Evolutionary conservation across 768 basidiomycete genomes (phyloP).

Genomic region (Hygrocybe punicea): DNA sequence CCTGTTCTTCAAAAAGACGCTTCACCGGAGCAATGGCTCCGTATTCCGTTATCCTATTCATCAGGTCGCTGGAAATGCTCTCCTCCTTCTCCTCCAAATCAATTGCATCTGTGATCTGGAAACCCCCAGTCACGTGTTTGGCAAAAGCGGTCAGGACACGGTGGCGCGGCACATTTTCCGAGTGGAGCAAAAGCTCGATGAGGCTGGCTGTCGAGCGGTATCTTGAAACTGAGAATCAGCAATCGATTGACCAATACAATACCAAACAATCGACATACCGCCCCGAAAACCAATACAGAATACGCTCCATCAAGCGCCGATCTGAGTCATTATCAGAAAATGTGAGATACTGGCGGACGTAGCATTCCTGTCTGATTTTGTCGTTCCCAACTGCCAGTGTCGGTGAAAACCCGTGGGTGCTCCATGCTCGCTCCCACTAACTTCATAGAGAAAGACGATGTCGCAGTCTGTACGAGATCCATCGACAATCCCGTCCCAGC

Average conservation of each 20-base stretch:
- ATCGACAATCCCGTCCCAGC: constrained; percentile 12
- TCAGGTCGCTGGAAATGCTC: constrained; percentile 1
- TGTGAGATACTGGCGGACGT: constrained; percentile 11
- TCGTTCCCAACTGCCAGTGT: constrained; percentile 7
- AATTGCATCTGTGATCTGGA: constrained; percentile 17
- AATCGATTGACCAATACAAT: neutral
- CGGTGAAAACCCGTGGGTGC: constrained; percentile 1
- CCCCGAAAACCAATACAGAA: constrained; percentile 16
- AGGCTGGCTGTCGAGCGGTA: constrained; percentile 15
- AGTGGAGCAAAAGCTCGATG: constrained; percentile 17
- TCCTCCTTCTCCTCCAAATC: constrained; percentile 17
- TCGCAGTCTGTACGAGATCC: constrained; percentile 8
- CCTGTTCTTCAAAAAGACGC: constrained; percentile 1
- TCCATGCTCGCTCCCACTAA: constrained; percentile 3
- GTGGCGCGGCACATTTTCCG: constrained; percentile 11
- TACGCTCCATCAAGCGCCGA: constrained; percentile 16
- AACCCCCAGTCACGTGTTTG: constrained; percentile 13
- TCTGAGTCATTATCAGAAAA: constrained; percentile 11
- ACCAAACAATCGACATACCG: neutral
- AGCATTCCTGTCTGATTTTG: neutral
- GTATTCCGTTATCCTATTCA: constrained; percentile 1
- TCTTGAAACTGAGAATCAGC: constrained; percentile 11
- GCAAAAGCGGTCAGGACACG: constrained; percentile 15
- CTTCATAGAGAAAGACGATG: constrained; percentile 2
- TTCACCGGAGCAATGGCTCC: neutral